These are phyloP conservation scores for Carallia brachiata DNA, from an alignment of 345 rosid species.

Conservation along the genomic window DNA sequence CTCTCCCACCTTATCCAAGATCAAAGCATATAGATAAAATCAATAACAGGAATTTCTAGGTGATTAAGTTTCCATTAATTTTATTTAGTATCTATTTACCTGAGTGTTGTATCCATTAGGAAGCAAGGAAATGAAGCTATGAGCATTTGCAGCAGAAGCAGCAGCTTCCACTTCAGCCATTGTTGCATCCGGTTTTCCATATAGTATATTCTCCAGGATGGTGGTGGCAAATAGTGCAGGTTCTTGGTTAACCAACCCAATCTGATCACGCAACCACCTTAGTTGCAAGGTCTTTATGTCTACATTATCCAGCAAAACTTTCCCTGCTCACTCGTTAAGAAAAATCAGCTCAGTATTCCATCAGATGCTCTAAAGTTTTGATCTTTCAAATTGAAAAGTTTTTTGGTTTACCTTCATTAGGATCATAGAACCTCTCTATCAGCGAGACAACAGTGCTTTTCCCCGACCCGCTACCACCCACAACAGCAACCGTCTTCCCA, in stretches of 20 bases:
- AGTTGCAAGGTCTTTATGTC: slow-evolving; percentile 85
- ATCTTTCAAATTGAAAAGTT: neutral
- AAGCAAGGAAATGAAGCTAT: slow-evolving; percentile 86
- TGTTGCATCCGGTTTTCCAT: slow-evolving; percentile 88
- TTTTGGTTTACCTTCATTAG: slow-evolving; percentile 62
- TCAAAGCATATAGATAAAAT: neutral
- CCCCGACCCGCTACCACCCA: slow-evolving; percentile 99
- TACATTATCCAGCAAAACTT: slow-evolving; percentile 80
- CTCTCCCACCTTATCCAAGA: slow-evolving; percentile 74
- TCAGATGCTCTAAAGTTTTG: slow-evolving; percentile 8
- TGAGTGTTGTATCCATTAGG: slow-evolving; percentile 95
- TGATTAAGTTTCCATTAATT: neutral
- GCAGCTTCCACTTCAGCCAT: slow-evolving; percentile 95
- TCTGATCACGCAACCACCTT: slow-evolving; percentile 86
- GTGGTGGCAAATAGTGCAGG: slow-evolving; percentile 98
- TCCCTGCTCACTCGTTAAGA: slow-evolving; percentile 52
- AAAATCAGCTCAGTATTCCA: slow-evolving; percentile 16
- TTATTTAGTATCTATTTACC: slow-evolving; percentile 36
- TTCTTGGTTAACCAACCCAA: slow-evolving; percentile 97
- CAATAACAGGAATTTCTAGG: no score
- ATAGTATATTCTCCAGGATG: slow-evolving; percentile 84
- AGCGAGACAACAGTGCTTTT: slow-evolving; percentile 98
- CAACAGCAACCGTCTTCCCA: slow-evolving; percentile 94
- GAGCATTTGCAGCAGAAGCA: slow-evolving; percentile 89
- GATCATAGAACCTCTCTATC: slow-evolving; percentile 95